phyloP scores from a whole-genome alignment of 495 filamentous ascomycete species.

The Neurospora sublineolata region DNA sequence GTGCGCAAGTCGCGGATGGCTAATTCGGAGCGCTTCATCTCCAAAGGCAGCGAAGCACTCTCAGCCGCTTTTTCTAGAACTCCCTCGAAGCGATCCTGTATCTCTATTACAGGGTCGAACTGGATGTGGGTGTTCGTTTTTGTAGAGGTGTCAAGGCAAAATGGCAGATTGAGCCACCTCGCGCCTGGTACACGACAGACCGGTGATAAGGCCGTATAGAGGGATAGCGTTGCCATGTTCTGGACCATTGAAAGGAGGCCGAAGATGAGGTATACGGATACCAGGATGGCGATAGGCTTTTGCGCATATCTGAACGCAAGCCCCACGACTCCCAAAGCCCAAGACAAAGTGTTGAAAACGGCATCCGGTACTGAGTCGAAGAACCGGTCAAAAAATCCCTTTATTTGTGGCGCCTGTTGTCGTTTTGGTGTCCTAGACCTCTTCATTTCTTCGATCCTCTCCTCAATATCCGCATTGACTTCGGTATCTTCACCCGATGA shows the following conservation, averaged over 20 bases:
- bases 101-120: slow-evolving; percentile 55
- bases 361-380: slow-evolving; percentile 17
- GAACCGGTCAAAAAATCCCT: slow-evolving; percentile 1
- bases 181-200: slow-evolving; percentile 53
- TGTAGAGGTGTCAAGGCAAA: slow-evolving; percentile 36
- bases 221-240: slow-evolving; percentile 38
- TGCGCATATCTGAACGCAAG: slow-evolving; percentile 40
- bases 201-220: slow-evolving; percentile 44
- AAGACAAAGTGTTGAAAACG: slow-evolving; percentile 25
- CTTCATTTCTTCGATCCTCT: neutral
- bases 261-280: slow-evolving; percentile 41
- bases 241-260: slow-evolving; percentile 37
- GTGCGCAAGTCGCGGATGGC: slow-evolving; percentile 64
- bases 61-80: slow-evolving; percentile 49
- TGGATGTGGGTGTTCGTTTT: slow-evolving; percentile 27
- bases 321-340: slow-evolving; percentile 37
- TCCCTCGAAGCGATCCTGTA: slow-evolving; percentile 54
- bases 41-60: slow-evolving; percentile 48
- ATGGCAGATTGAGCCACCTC: slow-evolving; percentile 45
- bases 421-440: neutral
- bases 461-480: neutral
- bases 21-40: slow-evolving; percentile 61
- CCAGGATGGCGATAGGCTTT: slow-evolving; percentile 41
- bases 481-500: neutral
- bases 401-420: neutral